Evolutionary conservation across 805 yeast species (phyloP), one percentile per base, ranked within the genome.

Genomic region (Yarrowia sp.): DNA sequence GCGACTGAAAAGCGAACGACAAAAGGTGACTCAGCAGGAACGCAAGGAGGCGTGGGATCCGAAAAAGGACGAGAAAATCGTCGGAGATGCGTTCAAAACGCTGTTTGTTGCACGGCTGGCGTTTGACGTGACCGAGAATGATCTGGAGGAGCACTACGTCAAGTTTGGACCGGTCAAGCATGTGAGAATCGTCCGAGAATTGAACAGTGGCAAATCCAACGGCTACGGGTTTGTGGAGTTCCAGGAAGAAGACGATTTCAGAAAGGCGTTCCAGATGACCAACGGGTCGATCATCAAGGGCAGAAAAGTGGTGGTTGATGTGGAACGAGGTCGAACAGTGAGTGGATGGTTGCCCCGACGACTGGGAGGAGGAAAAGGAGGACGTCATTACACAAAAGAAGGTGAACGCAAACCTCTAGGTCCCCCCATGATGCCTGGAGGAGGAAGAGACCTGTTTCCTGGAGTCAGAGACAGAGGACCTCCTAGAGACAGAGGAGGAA

Each of bases 321-420:
- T 73, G 3, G 81, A 77, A 64, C 70, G 80, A 11, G 80, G 79
- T 1, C 66, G 79, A 1, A 69, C 76, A 2, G 77, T 74, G 18
- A 71, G 70, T 44, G 66, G 66, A 15, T 78, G 81, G 80, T 71
- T 71, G 32, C 81, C 81, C 0, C 69, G 79, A 36, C 67, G 78
- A 15, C 78, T 93, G 2, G 97, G 97, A 1, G 98, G 98, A 4
- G 98, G 98, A 0, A 75, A 89, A n/a, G 98, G 98, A 4, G 97
- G 97, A 1, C 79, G 95, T 65, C 85, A 86, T 60, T 86, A 86
- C 71, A 80, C 85, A 2, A 77, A 74, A 66, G 73, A 68, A 13
- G 67, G 58, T 13, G 53, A 70, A 17, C 57, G 70, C 58, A 67
- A 69, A 47, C 65, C 67, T 22, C 44, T 64, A 7, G 62, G 60